phyloP scores from a whole-genome alignment of 2,329 filamentous ascomycete genomes.

The Nothophoma quercina region DNA sequence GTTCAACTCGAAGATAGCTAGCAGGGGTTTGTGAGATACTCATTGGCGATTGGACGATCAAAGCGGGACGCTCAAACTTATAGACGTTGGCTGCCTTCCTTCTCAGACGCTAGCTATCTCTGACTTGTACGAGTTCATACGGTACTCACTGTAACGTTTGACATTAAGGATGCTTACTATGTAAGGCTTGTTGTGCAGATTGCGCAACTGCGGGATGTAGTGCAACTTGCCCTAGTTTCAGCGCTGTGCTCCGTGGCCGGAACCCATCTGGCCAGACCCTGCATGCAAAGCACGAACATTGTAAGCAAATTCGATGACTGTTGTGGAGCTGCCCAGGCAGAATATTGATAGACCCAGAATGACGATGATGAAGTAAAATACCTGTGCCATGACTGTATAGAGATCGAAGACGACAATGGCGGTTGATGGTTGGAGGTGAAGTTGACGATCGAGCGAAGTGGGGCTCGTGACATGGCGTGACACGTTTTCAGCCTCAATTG shows the following conservation, averaged over 20 bases:
- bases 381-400: no score
- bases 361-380: background rate
- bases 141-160: no score
- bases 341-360: background rate
- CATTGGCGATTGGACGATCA: no score
- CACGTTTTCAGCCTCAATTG: constrained; percentile 5
- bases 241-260: constrained; percentile 2
- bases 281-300: no score
- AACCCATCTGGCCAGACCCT: background rate
- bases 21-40: no score
- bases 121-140: no score
- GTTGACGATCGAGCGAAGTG: background rate
- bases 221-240: background rate
- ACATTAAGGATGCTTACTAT: no score
- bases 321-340: background rate
- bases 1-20: no score
- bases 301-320: no score
- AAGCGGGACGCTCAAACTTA: no score
- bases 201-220: background rate
- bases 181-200: background rate
- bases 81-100: no score
- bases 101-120: no score
- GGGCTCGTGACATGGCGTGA: constrained; percentile 4
- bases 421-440: background rate
- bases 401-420: background rate